Evolutionary conservation across 306 rosid species (phyloP).

Genomic region (Amphicarpaea edgeworthii): DNA sequence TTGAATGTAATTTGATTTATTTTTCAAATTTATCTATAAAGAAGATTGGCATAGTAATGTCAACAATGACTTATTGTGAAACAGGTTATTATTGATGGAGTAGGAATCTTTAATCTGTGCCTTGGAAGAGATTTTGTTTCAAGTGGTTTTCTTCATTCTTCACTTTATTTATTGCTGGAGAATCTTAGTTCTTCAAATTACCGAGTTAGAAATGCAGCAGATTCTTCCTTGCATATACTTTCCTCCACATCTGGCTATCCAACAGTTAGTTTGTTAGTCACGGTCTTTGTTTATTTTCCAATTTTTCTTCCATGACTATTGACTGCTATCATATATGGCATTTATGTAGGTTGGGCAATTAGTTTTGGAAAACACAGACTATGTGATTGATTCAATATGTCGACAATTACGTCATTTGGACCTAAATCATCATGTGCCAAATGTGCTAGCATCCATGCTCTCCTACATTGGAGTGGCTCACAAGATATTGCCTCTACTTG

Average conservation of each 20-base stretch:
- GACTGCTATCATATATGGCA: constrained; percentile 16
- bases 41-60: constrained; percentile 37
- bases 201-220: constrained; percentile 79
- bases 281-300: constrained; percentile 12
- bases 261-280: constrained; percentile 61
- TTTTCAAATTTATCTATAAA: constrained; percentile 37
- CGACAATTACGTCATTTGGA: constrained; percentile 90
- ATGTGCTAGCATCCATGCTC: constrained; percentile 87
- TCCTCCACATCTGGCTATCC: constrained; percentile 68
- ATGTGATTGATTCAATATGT: constrained; percentile 92
- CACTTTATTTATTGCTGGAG: constrained; percentile 91
- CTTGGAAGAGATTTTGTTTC: constrained; percentile 79
- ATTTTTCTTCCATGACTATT: constrained; percentile 30
- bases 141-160: constrained; percentile 90
- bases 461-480: constrained; percentile 89
- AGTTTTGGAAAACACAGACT: constrained; percentile 89
- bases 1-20: constrained; percentile 33
- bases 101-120: constrained; percentile 82
- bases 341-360: constrained; percentile 79
- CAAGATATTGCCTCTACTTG: constrained; percentile 89
- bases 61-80: constrained; percentile 45
- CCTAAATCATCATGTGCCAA: constrained; percentile 80
- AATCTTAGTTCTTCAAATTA: constrained; percentile 77
- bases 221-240: constrained; percentile 72
- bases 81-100: constrained; percentile 96